These are phyloP conservation scores for Termitomyces bulborhizus DNA, from an alignment of 768 basidiomycete genomes.

Conservation along the genomic window DNA sequence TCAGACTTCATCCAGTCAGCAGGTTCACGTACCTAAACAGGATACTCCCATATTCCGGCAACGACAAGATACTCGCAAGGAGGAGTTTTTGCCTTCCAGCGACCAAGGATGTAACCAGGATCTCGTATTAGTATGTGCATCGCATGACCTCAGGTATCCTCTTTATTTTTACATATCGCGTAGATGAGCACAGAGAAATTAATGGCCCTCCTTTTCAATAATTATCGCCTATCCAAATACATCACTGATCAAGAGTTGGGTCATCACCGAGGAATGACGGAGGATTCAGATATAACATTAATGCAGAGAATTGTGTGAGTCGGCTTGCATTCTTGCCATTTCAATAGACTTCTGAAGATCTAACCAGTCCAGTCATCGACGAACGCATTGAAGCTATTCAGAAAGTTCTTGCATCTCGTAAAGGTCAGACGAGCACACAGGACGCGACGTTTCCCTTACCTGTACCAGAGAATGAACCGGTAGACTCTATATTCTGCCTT, in stretches of 20 bases:
- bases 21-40: not conserved
- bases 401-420: constrained; percentile 23
- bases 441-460: not conserved
- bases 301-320: constrained; percentile 37
- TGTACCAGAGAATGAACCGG: not conserved
- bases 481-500: not conserved
- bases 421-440: not conserved
- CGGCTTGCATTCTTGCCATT: not conserved
- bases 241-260: constrained; percentile 15
- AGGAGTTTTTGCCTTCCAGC: not conserved
- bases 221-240: constrained; percentile 18
- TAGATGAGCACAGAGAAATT: constrained; percentile 27
- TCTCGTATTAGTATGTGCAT: constrained; percentile 19
- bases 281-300: constrained; percentile 31
- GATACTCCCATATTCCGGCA: not conserved
- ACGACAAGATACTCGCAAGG: not conserved
- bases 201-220: constrained; percentile 22
- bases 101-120: constrained; percentile 18
- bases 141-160: not conserved
- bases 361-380: constrained; percentile 27
- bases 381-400: constrained; percentile 33
- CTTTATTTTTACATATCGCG: not conserved
- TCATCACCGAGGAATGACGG: constrained; percentile 11
- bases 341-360: not conserved
- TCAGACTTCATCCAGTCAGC: not conserved